A percentile compares a stretch with the other conserved stretches of the same genome.
phyloP scores from a whole-genome alignment of 2,329 filamentous ascomycete species.

The Fusarium acutatum region DNA sequence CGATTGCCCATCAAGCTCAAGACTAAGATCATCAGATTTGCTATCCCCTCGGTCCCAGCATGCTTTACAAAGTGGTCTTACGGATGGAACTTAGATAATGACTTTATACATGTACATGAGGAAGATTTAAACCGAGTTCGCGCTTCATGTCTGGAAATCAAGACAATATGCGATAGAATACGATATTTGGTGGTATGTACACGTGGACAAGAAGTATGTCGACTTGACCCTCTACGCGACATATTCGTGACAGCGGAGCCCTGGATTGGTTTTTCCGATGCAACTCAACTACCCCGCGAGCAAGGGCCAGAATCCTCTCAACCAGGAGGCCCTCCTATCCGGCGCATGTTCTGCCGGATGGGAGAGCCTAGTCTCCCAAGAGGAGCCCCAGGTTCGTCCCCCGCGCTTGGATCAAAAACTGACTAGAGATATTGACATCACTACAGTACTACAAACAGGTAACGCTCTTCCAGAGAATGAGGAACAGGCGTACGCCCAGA shows the following conservation, averaged over 20 bases:
- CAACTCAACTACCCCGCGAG: no score
- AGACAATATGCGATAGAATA: not conserved
- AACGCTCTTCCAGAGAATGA: no score
- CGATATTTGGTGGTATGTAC: not conserved
- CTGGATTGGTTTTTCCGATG: no score
- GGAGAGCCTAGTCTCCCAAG: rapidly evolving
- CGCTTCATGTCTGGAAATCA: not conserved
- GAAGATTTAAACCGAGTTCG: rapidly evolving
- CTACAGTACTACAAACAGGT: no score
- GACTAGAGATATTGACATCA: not conserved
- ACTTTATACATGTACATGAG: no score
- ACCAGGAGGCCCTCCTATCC: not conserved
- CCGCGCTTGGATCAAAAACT: not conserved
- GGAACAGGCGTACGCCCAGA: rapidly evolving
- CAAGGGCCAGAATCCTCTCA: not conserved
- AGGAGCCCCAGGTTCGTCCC: not conserved
- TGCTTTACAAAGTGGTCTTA: no score
- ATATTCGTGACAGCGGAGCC: no score
- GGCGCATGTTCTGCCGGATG: not conserved
- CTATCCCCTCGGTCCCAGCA: not conserved
- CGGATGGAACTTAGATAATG: no score
- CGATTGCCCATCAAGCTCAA: not conserved
- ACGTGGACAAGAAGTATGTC: rapidly evolving
- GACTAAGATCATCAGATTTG: not conserved
- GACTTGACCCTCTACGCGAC: not conserved